Percentiles rank a stretch among this genome's conserved stretches.
These are phyloP conservation scores for Erysimum cheiranthoides DNA, from an alignment of 345 rosid genomes.

Conservation along the genomic window DNA sequence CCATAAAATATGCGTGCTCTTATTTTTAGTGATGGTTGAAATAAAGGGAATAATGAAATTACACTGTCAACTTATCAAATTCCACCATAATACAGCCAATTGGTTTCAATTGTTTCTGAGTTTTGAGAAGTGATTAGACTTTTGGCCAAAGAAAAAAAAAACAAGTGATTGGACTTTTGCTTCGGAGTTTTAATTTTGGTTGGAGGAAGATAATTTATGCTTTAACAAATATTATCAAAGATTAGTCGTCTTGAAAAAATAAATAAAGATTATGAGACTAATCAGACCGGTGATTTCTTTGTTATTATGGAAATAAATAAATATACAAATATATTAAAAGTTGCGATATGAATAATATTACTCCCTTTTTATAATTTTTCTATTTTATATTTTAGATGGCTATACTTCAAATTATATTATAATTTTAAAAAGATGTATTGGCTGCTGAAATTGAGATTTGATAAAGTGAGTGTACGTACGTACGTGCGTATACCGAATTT, in stretches of 20 bases:
- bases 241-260: not conserved
- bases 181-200: not conserved
- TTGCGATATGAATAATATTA: slow-evolving; percentile 11
- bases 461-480: not conserved
- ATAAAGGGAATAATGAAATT: not conserved
- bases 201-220: not conserved
- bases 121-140: no score
- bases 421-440: no score
- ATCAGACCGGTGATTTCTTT: not conserved
- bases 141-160: no score
- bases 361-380: not conserved
- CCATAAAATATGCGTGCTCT: no score
- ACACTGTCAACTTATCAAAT: not conserved
- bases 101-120: not conserved
- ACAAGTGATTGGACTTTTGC: no score
- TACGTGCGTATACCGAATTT: slow-evolving; percentile 7
- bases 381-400: not conserved
- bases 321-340: not conserved
- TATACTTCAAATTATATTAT: not conserved
- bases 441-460: not conserved
- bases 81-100: not conserved
- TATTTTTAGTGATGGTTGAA: not conserved
- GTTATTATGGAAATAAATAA: not conserved
- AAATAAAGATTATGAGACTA: not conserved
- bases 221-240: not conserved